phyloP scores from a whole-genome alignment of 2,329 filamentous ascomycete species.

The Penicillium sclerotigenum region DNA sequence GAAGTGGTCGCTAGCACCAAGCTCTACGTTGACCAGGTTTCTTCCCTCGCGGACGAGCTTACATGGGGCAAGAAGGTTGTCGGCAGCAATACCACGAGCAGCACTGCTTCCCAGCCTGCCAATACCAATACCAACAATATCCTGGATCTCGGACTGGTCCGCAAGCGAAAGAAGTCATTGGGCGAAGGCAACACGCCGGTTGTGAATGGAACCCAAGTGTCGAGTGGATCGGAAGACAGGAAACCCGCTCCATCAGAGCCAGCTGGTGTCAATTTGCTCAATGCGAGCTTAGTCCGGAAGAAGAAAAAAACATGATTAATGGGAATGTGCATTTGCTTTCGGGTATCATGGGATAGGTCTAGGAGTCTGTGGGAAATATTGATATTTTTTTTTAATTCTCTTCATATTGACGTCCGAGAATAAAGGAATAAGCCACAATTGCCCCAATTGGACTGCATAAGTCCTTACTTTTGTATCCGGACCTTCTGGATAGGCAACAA shows the following conservation, averaged over 20 bases:
- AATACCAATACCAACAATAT: slow-evolving; percentile 23
- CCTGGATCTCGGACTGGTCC: slow-evolving; percentile 32
- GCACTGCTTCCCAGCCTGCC: background rate
- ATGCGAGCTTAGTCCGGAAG: slow-evolving; percentile 38
- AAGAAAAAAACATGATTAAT: slow-evolving; percentile 39
- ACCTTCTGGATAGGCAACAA: background rate
- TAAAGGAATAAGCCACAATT: background rate
- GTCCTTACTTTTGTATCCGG: background rate
- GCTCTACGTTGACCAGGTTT: slow-evolving; percentile 42
- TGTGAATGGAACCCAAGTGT: slow-evolving; percentile 3
- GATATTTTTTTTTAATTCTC: background rate
- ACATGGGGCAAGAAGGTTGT: slow-evolving; percentile 37
- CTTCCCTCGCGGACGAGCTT: slow-evolving; percentile 37
- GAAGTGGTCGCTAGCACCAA: slow-evolving; percentile 40
- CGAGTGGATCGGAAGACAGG: background rate
- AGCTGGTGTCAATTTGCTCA: slow-evolving; percentile 38
- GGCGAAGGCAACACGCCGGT: slow-evolving; percentile 12
- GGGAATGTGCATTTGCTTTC: background rate
- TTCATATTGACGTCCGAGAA: background rate
- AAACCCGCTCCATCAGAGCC: slow-evolving; percentile 10
- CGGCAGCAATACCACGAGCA: slow-evolving; percentile 25
- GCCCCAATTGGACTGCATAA: background rate
- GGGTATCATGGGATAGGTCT: background rate
- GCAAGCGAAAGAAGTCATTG: slow-evolving; percentile 39
- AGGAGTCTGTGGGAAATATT: background rate